phyloP scores from a whole-genome alignment of 495 filamentous ascomycete species.

The Parmelia sp. region DNA sequence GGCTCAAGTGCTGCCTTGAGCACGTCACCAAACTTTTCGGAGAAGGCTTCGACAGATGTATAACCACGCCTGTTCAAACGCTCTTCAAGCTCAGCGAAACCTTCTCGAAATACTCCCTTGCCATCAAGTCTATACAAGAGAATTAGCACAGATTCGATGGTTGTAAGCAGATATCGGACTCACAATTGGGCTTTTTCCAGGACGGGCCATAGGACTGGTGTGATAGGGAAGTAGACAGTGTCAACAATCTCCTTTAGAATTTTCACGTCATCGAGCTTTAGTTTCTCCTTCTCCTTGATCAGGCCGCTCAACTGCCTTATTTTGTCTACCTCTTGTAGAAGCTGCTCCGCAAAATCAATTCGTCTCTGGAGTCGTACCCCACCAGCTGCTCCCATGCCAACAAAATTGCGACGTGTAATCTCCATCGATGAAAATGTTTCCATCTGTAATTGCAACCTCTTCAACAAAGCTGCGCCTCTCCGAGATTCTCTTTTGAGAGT shows the following conservation, averaged over 20 bases:
- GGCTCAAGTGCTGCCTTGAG: conserved; percentile 63
- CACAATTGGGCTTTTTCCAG: conserved; percentile 72
- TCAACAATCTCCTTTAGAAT: conserved; percentile 72
- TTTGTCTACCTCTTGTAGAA: conserved; percentile 69
- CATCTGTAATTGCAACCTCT: conserved; percentile 86
- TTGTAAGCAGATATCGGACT: conserved; percentile 32
- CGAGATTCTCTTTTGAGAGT: conserved; percentile 91
- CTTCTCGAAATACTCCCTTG: conserved; percentile 62
- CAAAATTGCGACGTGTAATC: conserved; percentile 86
- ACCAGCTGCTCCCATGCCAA: conserved; percentile 80
- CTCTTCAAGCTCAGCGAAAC: conserved; percentile 54
- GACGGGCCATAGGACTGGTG: conserved; percentile 68
- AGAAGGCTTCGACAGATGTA: conserved; percentile 67
- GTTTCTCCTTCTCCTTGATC: conserved; percentile 63
- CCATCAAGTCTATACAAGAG: conserved; percentile 55
- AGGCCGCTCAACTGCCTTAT: conserved; percentile 61
- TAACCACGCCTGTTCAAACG: conserved; percentile 67
- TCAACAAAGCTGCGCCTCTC: conserved; percentile 82
- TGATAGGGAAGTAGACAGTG: conserved; percentile 82
- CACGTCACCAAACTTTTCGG: conserved; percentile 61
- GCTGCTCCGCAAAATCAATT: conserved; percentile 75
- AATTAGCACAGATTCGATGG: conserved; percentile 34
- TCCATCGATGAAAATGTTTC: conserved; percentile 96
- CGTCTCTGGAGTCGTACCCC: conserved; percentile 68
- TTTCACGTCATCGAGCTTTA: conserved; percentile 69